Evolutionary conservation across 495 filamentous ascomycete genomes (phyloP), one percentile per base, ranked within the genome.

Genomic region (Penicillium egyptiacum): DNA sequence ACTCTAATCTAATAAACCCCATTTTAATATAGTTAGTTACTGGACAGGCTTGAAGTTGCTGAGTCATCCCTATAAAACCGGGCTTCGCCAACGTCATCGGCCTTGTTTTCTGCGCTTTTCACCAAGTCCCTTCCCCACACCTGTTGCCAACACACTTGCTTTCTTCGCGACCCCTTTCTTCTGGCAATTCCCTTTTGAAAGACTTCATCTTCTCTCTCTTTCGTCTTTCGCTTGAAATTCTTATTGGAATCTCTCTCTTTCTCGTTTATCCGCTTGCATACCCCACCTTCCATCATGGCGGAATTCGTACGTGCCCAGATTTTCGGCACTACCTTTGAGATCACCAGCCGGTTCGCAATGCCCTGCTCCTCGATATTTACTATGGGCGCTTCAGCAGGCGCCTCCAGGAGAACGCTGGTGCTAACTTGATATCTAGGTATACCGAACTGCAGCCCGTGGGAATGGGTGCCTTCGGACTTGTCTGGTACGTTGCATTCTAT

Each of bases 271-370:
- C 43, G 16, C 42, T 19, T 17, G 49, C 50, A 40, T 23, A 28
- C 31, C 30, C 42, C 42, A 17, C n/a, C 35, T 42, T 53, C 23
- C 63, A 66, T 60, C 50, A 96, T 97, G 92, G 92, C 92, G 70
- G 94, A 98, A 86, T 98, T 98, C 78, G 91, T 98, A 66, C 89
- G 94, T 73, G 92, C 94, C 68, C 91, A 96, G 85, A 98, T 98
- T 73, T 98, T 98, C 70, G 95, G 94, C 73, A 98, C 95, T 50
- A 97, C 94, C 60, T 98, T 98, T 68, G 94, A 98, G 83, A 98
- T 98, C 77, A 98, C 94, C 59, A 97, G 93, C 81, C 88, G 94
- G 92, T 96, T 83, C 64, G 78, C 53, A 58, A 55, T 26, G 33
- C 56, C 58, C 57, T 45, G 44, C 35, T 56, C 53, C 61, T 5